Evolutionary conservation across 2,329 filamentous ascomycete species (phyloP).

Genomic region (Kalmusia sp.): DNA sequence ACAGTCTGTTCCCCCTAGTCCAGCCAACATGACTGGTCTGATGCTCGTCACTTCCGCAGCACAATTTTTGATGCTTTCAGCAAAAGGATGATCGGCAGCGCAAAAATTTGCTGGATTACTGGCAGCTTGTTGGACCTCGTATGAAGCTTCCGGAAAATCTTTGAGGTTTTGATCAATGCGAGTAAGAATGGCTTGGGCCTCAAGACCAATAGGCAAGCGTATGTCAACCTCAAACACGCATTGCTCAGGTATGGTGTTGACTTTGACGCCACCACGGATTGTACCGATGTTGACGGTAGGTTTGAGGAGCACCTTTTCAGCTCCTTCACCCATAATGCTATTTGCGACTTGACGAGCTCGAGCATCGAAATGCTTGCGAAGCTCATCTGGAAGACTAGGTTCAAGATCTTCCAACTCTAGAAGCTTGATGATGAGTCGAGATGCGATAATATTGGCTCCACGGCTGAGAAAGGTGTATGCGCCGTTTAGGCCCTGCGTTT

Average conservation of each 20-base stretch:
- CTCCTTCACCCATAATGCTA: constrained; percentile 47
- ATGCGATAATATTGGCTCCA: constrained; percentile 47
- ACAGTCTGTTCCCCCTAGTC: constrained; percentile 50
- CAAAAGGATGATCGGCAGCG: constrained; percentile 43
- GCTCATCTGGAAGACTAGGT: constrained; percentile 29
- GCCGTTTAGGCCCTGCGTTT: constrained; percentile 46
- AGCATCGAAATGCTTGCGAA: constrained; percentile 37
- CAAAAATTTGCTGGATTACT: constrained; percentile 44
- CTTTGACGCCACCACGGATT: constrained; percentile 51
- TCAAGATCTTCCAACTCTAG: constrained; percentile 37
- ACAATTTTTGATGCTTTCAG: constrained; percentile 24
- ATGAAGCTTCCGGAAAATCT: constrained; percentile 35
- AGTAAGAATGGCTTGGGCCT: constrained; percentile 32
- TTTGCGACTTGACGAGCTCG: constrained; percentile 43
- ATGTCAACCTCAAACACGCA: constrained; percentile 52
- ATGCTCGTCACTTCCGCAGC: constrained; percentile 11
- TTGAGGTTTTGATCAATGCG: constrained; percentile 35
- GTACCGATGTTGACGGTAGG: constrained; percentile 47
- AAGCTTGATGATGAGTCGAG: constrained; percentile 37
- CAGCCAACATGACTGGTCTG: constrained; percentile 39
- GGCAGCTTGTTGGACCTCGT: constrained; percentile 41
- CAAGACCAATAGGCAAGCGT: constrained; percentile 49
- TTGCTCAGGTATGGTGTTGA: constrained; percentile 51
- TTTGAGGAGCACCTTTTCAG: constrained; percentile 38
- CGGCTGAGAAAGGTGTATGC: constrained; percentile 50